phyloP scores from a whole-genome alignment of 2,329 filamentous ascomycete species.

The Stachybotrys echinatus region DNA sequence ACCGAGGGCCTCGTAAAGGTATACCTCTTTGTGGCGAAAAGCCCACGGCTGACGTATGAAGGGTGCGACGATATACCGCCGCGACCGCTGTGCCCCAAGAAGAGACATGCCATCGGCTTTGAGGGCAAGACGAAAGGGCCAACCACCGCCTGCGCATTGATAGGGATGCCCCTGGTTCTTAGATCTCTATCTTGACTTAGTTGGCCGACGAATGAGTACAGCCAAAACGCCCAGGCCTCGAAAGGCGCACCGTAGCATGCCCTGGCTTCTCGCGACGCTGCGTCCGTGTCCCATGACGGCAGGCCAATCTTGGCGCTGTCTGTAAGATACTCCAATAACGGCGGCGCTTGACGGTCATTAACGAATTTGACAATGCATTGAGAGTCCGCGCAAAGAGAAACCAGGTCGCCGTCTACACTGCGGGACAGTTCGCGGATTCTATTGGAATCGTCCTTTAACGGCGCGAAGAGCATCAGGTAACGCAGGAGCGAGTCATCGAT shows the following conservation, averaged over 20 bases:
- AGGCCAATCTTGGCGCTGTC: slow-evolving; percentile 23
- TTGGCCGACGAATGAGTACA: slow-evolving; percentile 34
- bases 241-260: slow-evolving; percentile 29
- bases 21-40: slow-evolving; percentile 25
- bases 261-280: slow-evolving; percentile 18
- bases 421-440: slow-evolving; percentile 19
- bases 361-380: slow-evolving; percentile 26
- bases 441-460: slow-evolving; percentile 15
- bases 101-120: slow-evolving; percentile 29
- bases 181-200: slow-evolving; percentile 29
- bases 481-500: slow-evolving; percentile 25
- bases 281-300: slow-evolving; percentile 22
- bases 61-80: slow-evolving; percentile 27
- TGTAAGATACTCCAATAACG: slow-evolving; percentile 26
- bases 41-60: slow-evolving; percentile 27
- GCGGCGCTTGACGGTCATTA: slow-evolving; percentile 19
- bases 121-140: slow-evolving; percentile 33
- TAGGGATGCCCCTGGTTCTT: slow-evolving; percentile 8
- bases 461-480: slow-evolving; percentile 29
- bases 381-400: slow-evolving; percentile 25
- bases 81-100: slow-evolving; percentile 29
- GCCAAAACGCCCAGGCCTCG: slow-evolving; percentile 36
- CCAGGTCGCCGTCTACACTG: slow-evolving; percentile 28
- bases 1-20: slow-evolving; percentile 23
- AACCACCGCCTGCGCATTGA: slow-evolving; percentile 22